Conservation (phyloP, 257 asterid genomes). For the Scutellaria baicalensis region DNA sequence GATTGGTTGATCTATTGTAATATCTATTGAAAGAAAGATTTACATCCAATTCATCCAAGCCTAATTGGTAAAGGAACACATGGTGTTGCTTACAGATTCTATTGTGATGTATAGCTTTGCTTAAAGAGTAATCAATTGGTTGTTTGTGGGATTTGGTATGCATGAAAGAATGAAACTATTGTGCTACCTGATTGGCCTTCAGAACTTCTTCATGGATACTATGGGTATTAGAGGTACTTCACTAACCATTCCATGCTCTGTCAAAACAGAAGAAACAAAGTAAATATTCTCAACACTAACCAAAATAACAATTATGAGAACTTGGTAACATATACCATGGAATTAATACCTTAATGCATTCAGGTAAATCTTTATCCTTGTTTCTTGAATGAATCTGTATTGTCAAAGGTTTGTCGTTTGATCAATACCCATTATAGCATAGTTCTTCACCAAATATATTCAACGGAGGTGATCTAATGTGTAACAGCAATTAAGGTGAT, state of each 20-base stretch:
- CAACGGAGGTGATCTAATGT: neutral
- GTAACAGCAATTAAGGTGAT: neutral
- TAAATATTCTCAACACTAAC: neutral
- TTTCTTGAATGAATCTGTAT: conserved; percentile 64
- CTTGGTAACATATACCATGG: neutral
- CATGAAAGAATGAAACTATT: conserved; percentile 16
- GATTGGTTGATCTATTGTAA: neutral
- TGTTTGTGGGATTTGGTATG: conserved; percentile 8
- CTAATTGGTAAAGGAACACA: conserved; percentile 15
- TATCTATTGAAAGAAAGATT: neutral
- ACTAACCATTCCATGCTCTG: conserved; percentile 92
- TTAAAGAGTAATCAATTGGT: neutral
- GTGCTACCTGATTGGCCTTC: conserved; percentile 23
- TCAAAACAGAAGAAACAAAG: conserved; percentile 19
- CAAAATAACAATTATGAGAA: neutral
- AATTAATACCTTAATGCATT: conserved; percentile 75
- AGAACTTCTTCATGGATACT: conserved; percentile 12
- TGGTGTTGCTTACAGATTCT: neutral
- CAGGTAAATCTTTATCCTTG: conserved; percentile 52
- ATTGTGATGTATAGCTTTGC: conserved; percentile 14
- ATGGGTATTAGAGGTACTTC: conserved; percentile 49
- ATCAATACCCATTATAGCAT: neutral
- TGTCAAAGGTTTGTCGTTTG: conserved; percentile 3
- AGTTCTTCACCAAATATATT: neutral
- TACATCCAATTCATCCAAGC: neutral